Conservation (phyloP, 192 early-diverging fungal genomes). For the Coemansia sp. region DNA sequence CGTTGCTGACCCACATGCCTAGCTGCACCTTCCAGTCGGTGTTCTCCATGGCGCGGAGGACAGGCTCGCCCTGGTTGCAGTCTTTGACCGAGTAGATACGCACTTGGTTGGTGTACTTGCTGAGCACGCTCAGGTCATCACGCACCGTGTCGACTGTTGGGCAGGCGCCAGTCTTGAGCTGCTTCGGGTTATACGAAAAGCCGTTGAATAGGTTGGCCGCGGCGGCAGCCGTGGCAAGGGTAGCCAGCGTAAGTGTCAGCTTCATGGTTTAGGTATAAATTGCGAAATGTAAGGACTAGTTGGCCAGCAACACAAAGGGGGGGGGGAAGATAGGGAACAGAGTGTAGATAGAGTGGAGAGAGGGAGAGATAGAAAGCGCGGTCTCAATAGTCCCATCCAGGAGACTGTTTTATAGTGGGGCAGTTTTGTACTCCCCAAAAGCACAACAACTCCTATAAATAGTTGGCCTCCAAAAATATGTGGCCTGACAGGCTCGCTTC, state of each 20-base stretch:
- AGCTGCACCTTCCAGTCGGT: conserved; percentile 65
- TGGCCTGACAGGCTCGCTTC: too few species aligned
- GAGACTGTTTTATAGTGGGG: background rate
- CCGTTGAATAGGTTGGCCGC: conserved; percentile 56
- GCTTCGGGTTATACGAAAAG: conserved; percentile 63
- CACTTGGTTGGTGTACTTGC: conserved; percentile 60
- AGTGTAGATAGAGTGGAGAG: background rate
- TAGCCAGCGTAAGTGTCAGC: conserved; percentile 25
- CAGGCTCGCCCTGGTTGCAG: conserved; percentile 64
- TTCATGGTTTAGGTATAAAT: conserved; percentile 28
- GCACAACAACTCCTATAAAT: background rate
- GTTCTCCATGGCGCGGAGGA: conserved; percentile 64
- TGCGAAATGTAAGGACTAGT: conserved; percentile 6
- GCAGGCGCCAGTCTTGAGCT: conserved; percentile 60
- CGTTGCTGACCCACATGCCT: conserved; percentile 67
- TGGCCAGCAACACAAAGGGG: conserved; percentile 30
- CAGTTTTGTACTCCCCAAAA: background rate
- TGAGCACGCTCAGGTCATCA: conserved; percentile 62
- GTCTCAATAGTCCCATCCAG: background rate
- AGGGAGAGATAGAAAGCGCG: background rate
- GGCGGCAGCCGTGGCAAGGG: conserved; percentile 28
- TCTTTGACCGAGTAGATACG: conserved; percentile 68
- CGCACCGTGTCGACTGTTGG: conserved; percentile 63
- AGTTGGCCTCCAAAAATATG: background rate
- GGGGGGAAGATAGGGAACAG: background rate